Evolutionary conservation across 257 asterid species (phyloP).

Genomic region (Solanum bulbocastanum): DNA sequence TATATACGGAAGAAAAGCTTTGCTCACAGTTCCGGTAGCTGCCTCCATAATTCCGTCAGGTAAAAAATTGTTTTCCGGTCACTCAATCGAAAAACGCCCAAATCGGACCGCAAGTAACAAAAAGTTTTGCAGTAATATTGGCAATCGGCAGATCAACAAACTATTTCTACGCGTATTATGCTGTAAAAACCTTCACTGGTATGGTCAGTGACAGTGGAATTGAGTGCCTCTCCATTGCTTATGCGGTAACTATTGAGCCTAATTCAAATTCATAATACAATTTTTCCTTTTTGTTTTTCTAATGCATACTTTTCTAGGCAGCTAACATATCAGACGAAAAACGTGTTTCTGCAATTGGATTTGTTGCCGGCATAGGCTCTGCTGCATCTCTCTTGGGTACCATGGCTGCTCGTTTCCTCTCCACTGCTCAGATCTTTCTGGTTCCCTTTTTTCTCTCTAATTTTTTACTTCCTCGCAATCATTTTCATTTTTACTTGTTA

Average conservation of each 20-base stretch:
- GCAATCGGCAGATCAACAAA: conserved; percentile 30
- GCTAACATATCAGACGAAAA: conserved; percentile 45
- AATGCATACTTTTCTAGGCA: conserved; percentile 21
- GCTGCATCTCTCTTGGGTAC: conserved; percentile 52
- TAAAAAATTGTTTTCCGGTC: not conserved
- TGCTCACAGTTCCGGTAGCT: conserved; percentile 41
- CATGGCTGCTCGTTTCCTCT: conserved; percentile 41
- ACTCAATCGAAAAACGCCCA: not conserved
- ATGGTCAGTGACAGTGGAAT: conserved; percentile 41
- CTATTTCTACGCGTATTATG: conserved; percentile 40
- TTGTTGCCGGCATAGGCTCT: conserved; percentile 35
- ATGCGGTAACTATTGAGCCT: conserved; percentile 21
- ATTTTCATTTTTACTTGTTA: not conserved
- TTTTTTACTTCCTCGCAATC: not conserved
- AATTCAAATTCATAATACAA: not conserved
- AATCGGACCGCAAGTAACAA: not conserved
- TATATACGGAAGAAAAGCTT: conserved; percentile 36
- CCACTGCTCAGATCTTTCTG: conserved; percentile 34
- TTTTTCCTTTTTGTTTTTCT: not conserved
- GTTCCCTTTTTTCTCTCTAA: conserved; percentile 1
- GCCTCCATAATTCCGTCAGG: conserved; percentile 36
- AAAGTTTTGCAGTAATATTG: conserved; percentile 26
- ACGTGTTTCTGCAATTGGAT: conserved; percentile 44
- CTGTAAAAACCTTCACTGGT: conserved; percentile 30
- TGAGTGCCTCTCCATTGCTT: conserved; percentile 38